Evolutionary conservation across 495 filamentous ascomycete genomes (phyloP), one percentile per base, ranked within the genome.

Genomic region (Penicillium paradoxum): DNA sequence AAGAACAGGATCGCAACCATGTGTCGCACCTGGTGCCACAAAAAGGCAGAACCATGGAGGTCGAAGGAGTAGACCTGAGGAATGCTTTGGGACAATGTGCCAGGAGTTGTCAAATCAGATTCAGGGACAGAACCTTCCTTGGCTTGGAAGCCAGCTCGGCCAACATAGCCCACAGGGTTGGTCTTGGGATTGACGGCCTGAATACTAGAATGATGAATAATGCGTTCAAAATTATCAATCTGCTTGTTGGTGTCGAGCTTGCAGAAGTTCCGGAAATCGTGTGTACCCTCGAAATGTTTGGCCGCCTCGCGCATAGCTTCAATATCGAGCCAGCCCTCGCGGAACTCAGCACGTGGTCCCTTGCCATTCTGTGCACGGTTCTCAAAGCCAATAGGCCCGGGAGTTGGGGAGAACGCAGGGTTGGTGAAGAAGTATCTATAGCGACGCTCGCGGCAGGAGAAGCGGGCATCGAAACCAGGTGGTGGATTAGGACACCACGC

Each of bases 341-440:
- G 65, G 46, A 60, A 66, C 29, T 73, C 67, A 8, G 57, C 55
- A 24, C 60, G 62, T 22, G 62, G 42, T 5, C 63, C 63, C 3
- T 64, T 46, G 17, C 49, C 45, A 27, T 60, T 53, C 21, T 46
- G 52, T 1, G 58, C 51, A 14, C 57, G 60, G 33, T 67, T 59
- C 25, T 54, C 56, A 33, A 76, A 65, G 18, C 71, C 74, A 45
- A 65, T 41, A 25, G 63, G 34, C 27, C 70, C 68, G 17, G 71
- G 60, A 17, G 77, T 73, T 1, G 91, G 90, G 22, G 82, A 60
- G 58, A 90, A 95, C 2, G 87, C 87, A 0, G 93, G 95, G 60
- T 96, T 87, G 8, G 92, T 97, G 76, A 98, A 98, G 79, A 96
- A 97, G 71, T 97, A 98, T 36, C 85, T 80, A 69, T 98, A 98